These are phyloP conservation scores for Hortiboletus rubellus DNA, from an alignment of 1,284 basidiomycete genomes.

Conservation along the genomic window DNA sequence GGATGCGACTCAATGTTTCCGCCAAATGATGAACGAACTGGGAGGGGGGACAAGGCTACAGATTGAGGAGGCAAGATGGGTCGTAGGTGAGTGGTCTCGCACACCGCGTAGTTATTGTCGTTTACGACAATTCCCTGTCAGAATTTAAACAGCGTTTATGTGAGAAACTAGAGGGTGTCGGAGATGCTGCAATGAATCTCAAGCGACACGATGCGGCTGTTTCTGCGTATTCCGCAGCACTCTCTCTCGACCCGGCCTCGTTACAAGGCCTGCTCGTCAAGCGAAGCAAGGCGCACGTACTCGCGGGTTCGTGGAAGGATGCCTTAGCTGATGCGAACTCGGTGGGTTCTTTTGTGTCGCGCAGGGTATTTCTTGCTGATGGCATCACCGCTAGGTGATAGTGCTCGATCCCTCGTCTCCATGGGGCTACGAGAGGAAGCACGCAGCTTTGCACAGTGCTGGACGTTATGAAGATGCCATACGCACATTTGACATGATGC, in stretches of 20 bases:
- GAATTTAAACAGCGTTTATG: neutral
- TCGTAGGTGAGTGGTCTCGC: neutral
- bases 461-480: neutral
- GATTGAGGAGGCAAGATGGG: neutral
- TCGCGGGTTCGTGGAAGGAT: neutral
- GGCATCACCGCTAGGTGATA: neutral
- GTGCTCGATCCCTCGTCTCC: neutral
- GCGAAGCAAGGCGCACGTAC: neutral
- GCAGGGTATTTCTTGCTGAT: neutral
- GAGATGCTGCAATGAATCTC: neutral
- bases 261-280: neutral
- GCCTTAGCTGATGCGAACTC: neutral
- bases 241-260: neutral
- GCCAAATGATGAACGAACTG: neutral
- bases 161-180: neutral
- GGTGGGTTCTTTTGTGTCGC: neutral
- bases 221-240: neutral
- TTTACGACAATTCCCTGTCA: neutral
- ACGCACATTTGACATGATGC: neutral
- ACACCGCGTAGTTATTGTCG: too few species aligned
- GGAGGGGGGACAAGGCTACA: too few species aligned
- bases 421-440: slow-evolving; percentile 1
- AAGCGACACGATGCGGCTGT: neutral
- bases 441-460: neutral
- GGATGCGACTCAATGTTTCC: neutral